Evolutionary conservation across 2,329 filamentous ascomycete species (phyloP), one percentile per base, ranked within the genome.

Genomic region (Ophiostoma sp.): DNA sequence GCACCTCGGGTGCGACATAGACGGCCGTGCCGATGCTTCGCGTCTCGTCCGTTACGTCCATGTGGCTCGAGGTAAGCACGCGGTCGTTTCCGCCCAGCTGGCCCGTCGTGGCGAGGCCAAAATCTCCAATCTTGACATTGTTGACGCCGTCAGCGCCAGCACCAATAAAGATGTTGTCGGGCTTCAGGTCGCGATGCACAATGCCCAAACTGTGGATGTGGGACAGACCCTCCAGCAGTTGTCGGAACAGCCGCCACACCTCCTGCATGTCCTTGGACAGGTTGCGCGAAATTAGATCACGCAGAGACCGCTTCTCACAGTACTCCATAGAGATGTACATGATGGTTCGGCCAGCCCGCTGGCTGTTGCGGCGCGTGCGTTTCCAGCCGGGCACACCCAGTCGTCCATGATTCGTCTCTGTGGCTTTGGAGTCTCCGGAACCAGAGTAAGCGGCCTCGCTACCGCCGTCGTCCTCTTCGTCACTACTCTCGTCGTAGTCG

Each of bases 321-420:
- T 97, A 96, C 77, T 99, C 95, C 95, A 99, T 99, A 72, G 96
- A 95, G 70, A 99, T 98, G 78, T 97, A 99, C 60, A 99, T 84
- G 7, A 94, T 89, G 0, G 90, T 94, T 68, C 86, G 87, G 72
- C 86, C 85, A 4, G 86, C 80, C 62, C 85, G 83, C 70, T 85
- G 82, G 60, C 80, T 80, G 64, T 75, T 77, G n/a, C 74, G 70
- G 0, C 75, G 74, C 13, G 69, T 70, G 54, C 76, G 77, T 52
- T 54, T 68, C 71, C 70, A 72, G 7, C 57, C 68, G 0, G 70
- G 67, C 0, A 70, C 52, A 1, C 27, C 67, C 11, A 67, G 39
- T 2, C 35, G 67, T 0, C 67, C 33, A 17, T 73, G 69, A 31
- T 73, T 77, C 57, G 68, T 73, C 70, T 67, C 71, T 1, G 71